Evolutionary conservation across 2,329 filamentous ascomycete species (phyloP).

Genomic region (Colletotrichum cuscutae): DNA sequence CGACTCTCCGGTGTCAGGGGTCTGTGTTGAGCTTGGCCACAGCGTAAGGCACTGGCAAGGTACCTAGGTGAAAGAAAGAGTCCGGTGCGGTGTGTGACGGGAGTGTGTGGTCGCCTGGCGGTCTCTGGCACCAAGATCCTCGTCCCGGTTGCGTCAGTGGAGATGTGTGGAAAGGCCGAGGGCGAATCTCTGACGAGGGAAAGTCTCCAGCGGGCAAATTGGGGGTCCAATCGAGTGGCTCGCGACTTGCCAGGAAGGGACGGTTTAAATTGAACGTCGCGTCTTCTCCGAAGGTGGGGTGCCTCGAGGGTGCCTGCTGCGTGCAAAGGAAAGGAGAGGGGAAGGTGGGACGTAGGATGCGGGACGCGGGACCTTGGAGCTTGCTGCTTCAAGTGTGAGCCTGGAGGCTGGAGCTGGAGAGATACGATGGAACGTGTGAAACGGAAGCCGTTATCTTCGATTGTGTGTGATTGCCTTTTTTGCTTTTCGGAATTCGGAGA

Average conservation of each 20-base stretch:
- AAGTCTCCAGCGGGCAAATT: conserved; percentile 33
- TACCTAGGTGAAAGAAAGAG: conserved; percentile 1
- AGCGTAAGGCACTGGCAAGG: background rate
- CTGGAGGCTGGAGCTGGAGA: background rate
- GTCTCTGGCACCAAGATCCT: background rate
- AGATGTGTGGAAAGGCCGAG: conserved; percentile 5
- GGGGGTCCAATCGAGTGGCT: conserved; percentile 32
- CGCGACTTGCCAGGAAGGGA: conserved; percentile 22
- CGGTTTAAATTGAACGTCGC: conserved; percentile 35
- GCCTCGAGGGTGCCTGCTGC: background rate
- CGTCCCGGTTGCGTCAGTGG: conserved; percentile 11
- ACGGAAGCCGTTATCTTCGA: background rate
- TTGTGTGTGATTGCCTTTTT: too few relatives aligned
- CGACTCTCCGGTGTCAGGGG: conserved; percentile 32
- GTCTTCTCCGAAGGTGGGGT: conserved; percentile 30
- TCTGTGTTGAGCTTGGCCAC: conserved; percentile 23
- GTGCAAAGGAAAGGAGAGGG: conserved; percentile 11
- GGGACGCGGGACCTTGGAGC: background rate
- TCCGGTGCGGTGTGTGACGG: background rate
- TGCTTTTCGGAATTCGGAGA: background rate
- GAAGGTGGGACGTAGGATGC: background rate
- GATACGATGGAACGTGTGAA: conserved; percentile 22
- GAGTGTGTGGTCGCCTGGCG: background rate
- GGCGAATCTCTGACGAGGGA: conserved; percentile 23
- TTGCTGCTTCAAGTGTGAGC: background rate